Conservation (phyloP, 1,139 yeast genomes). For the Taphrina wiesneri region DNA sequence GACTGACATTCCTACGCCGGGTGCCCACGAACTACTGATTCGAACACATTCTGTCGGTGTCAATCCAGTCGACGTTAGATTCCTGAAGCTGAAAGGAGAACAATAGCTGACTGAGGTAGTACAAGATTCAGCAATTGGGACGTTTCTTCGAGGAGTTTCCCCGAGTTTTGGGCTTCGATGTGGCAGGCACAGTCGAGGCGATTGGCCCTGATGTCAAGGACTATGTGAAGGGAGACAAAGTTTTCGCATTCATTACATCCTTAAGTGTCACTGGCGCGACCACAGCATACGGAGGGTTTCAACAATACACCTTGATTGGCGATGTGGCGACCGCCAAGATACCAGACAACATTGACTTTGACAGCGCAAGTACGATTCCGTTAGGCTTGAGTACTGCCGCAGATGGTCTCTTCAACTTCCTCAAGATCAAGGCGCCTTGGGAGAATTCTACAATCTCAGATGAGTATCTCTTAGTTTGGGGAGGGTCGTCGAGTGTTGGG, state of each 20-base stretch:
- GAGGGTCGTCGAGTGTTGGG: slow-evolving; percentile 63
- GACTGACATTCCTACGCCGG: slow-evolving; percentile 13
- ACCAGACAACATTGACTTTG: slow-evolving; percentile 36
- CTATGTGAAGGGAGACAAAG: slow-evolving; percentile 56
- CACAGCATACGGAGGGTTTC: slow-evolving; percentile 53
- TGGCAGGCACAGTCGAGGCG: slow-evolving; percentile 59
- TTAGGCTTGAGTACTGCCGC: slow-evolving; percentile 38
- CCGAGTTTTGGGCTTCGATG: slow-evolving; percentile 46
- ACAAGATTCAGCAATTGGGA: neutral
- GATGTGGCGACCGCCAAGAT: slow-evolving; percentile 40
- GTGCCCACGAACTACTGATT: slow-evolving; percentile 41
- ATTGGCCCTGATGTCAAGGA: slow-evolving; percentile 46
- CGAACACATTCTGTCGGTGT: slow-evolving; percentile 1
- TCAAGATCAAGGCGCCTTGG: neutral
- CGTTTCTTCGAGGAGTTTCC: slow-evolving; percentile 5
- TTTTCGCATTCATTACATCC: slow-evolving; percentile 47
- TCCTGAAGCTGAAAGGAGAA: neutral
- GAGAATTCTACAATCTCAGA: slow-evolving; percentile 30
- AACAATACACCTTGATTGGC: slow-evolving; percentile 52
- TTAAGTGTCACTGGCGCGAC: slow-evolving; percentile 38
- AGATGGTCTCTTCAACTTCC: slow-evolving; percentile 36
- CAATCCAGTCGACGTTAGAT: slow-evolving; percentile 29
- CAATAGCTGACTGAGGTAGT: neutral
- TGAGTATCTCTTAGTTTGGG: slow-evolving; percentile 57
- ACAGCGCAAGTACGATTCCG: slow-evolving; percentile 38